Evolutionary conservation across 352 stramenopile genomes (phyloP).

Genomic region (Phytophthora sojae): DNA sequence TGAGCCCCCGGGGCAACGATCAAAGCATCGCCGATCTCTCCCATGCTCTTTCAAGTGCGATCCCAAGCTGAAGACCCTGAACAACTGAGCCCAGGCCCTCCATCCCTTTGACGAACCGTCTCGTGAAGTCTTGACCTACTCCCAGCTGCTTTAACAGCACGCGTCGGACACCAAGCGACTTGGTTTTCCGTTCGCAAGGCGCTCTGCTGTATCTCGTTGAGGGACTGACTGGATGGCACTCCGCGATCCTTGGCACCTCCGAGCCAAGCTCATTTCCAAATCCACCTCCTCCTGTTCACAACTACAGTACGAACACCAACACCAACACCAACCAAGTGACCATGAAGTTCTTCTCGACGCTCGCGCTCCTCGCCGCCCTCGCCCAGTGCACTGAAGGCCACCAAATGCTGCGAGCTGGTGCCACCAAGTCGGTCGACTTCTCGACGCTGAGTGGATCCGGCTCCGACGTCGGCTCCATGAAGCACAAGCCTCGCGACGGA

Average conservation of each 20-base stretch:
- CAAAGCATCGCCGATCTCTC: conserved; percentile 21
- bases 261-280: conserved; percentile 29
- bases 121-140: not conserved
- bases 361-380: conserved; percentile 29
- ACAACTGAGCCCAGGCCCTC: not conserved
- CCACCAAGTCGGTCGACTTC: conserved; percentile 25
- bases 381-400: conserved; percentile 20
- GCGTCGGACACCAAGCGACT: conserved; percentile 20
- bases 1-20: conserved; percentile 6
- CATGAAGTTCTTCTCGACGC: conserved; percentile 32
- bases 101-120: conserved; percentile 17
- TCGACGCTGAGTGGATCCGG: conserved; percentile 8
- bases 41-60: not conserved
- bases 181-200: conserved; percentile 1
- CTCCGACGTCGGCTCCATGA: conserved; percentile 15
- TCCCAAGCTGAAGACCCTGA: not conserved
- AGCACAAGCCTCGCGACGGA: conserved; percentile 19
- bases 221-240: not conserved
- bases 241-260: not conserved
- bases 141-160: conserved; percentile 25
- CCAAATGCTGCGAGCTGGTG: conserved; percentile 32
- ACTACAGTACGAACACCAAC: not conserved
- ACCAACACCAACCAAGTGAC: not conserved
- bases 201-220: not conserved
- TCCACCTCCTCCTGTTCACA: conserved; percentile 20